Evolutionary conservation across 148 eudicot species (phyloP).

Genomic region (Rhododendron simsii): DNA sequence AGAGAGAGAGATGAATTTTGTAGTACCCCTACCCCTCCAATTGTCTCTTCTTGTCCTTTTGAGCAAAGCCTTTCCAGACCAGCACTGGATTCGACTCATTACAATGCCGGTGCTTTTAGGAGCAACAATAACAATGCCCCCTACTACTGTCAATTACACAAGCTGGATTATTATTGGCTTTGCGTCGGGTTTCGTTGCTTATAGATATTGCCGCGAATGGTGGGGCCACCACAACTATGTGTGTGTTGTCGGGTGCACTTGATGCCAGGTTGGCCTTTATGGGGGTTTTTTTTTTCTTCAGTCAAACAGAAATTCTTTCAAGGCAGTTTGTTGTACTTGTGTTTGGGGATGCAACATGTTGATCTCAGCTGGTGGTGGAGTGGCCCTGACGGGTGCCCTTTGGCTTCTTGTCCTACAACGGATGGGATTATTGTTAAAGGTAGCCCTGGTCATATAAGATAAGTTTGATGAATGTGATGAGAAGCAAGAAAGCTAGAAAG

Average conservation of each 20-base stretch:
- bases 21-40: no score
- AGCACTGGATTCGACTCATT: no score
- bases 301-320: no score
- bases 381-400: slow-evolving; percentile 55
- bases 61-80: no score
- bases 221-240: slow-evolving; percentile 81
- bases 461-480: background rate
- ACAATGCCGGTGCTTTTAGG: no score
- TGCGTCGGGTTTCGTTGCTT: slow-evolving; percentile 41
- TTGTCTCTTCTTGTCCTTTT: no score
- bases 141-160: no score
- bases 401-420: slow-evolving; percentile 78
- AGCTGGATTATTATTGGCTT: no score
- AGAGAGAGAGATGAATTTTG: no score
- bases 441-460: slow-evolving; percentile 38
- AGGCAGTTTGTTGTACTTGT: slow-evolving; percentile 36
- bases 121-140: no score
- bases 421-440: slow-evolving; percentile 62
- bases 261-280: slow-evolving; percentile 91
- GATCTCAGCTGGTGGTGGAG: slow-evolving; percentile 79
- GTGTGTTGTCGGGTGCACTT: slow-evolving; percentile 67
- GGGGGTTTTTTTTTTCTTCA: slow-evolving; percentile 33
- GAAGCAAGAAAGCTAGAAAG: background rate
- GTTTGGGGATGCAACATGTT: slow-evolving; percentile 44
- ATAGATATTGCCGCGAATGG: slow-evolving; percentile 53